Conservation (phyloP, 2,329 filamentous ascomycete species). For the Colletotrichum sp. region DNA sequence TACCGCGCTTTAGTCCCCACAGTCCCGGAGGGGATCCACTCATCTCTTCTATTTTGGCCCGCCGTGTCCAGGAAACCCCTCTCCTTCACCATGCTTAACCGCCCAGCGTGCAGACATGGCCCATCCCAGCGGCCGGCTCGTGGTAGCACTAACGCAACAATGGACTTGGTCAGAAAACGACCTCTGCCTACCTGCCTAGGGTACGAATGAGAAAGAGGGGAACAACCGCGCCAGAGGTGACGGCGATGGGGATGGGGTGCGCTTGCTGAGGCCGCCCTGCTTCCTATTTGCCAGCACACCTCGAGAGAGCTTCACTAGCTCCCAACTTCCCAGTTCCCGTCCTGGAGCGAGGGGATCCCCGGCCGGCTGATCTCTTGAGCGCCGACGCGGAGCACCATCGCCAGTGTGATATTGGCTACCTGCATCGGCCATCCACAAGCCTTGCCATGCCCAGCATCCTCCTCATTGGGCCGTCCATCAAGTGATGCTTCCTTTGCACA, state of each 20-base stretch:
- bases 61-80: conserved; percentile 4
- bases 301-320: neutral
- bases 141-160: conserved; percentile 13
- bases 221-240: conserved; percentile 1
- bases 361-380: conserved; percentile 13
- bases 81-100: conserved; percentile 22
- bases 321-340: neutral
- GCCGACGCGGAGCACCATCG: conserved; percentile 13
- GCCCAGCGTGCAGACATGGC: conserved; percentile 19
- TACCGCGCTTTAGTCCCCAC: conserved; percentile 3
- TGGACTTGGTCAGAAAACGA: neutral
- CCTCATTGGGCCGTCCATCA: conserved; percentile 17
- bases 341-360: conserved; percentile 6
- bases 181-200: neutral
- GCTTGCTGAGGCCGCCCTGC: neutral
- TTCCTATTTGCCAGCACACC: conserved; percentile 15
- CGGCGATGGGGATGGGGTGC: neutral
- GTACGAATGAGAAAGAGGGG: neutral
- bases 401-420: conserved; percentile 21
- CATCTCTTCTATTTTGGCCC: conserved; percentile 14
- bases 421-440: conserved; percentile 22
- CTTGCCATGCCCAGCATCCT: neutral
- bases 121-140: conserved; percentile 14
- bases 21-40: neutral
- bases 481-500: conserved; percentile 13